These are phyloP conservation scores for Schwanniomyces sp. DNA, from an alignment of 805 yeast genomes.

Conservation along the genomic window DNA sequence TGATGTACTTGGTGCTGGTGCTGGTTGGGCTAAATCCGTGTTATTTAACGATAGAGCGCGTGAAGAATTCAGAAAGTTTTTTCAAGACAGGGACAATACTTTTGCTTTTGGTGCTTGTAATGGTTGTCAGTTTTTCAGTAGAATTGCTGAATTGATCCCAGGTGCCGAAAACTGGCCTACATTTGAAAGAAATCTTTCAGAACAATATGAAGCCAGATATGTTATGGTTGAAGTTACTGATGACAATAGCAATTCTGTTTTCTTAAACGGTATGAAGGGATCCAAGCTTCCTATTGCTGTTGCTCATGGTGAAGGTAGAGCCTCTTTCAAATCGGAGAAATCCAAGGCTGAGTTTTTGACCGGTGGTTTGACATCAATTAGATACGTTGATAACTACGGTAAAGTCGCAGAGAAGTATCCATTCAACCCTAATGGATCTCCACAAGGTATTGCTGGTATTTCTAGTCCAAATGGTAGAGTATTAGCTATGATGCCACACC, in stretches of 20 bases:
- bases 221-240: slow-evolving; percentile 76
- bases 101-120: slow-evolving; percentile 98
- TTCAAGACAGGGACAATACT: slow-evolving; percentile 84
- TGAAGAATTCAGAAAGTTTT: slow-evolving; percentile 73
- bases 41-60: slow-evolving; percentile 78
- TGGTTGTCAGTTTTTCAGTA: slow-evolving; percentile 94
- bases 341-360: slow-evolving; percentile 47
- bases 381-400: slow-evolving; percentile 92
- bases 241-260: slow-evolving; percentile 59
- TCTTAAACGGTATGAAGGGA: slow-evolving; percentile 90
- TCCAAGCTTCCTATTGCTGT: slow-evolving; percentile 94
- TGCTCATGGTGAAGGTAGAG: slow-evolving; percentile 98
- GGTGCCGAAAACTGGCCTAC: slow-evolving; percentile 96
- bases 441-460: slow-evolving; percentile 90
- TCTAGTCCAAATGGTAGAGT: slow-evolving; percentile 91
- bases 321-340: slow-evolving; percentile 55
- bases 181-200: slow-evolving; percentile 86
- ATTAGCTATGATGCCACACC: slow-evolving; percentile 98
- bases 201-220: slow-evolving; percentile 96
- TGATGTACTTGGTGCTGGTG: slow-evolving; percentile 98
- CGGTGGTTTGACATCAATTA: slow-evolving; percentile 60
- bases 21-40: slow-evolving; percentile 98
- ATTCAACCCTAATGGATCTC: slow-evolving; percentile 95
- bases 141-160: slow-evolving; percentile 83
- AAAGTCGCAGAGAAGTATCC: slow-evolving; percentile 81